Conservation (phyloP, 1,139 yeast genomes). For the Tardiomyces blankii region DNA sequence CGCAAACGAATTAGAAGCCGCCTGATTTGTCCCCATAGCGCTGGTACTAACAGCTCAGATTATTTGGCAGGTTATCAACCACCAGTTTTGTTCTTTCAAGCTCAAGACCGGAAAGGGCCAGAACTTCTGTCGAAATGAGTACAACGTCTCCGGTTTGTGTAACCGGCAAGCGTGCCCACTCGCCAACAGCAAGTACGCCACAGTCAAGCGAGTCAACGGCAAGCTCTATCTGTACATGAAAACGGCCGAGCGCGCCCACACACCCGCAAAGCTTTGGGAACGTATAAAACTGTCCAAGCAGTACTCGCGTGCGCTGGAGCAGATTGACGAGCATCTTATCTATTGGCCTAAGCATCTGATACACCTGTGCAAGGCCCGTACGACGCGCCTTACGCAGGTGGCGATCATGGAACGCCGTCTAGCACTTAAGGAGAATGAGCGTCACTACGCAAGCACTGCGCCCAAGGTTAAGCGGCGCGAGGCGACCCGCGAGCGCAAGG, state of each 20-base stretch:
- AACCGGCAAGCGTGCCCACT: constrained; percentile 89
- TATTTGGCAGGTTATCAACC: constrained; percentile 86
- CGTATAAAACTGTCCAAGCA: constrained; percentile 81
- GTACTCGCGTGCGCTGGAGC: constrained; percentile 75
- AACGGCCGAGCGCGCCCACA: constrained; percentile 94
- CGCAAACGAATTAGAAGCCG: neutral
- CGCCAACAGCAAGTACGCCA: constrained; percentile 93
- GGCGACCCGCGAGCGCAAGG: constrained; percentile 88
- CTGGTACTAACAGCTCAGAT: constrained; percentile 5
- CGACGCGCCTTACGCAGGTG: constrained; percentile 89
- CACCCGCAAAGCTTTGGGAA: constrained; percentile 91
- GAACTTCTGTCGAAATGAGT: constrained; percentile 78
- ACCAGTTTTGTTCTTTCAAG: constrained; percentile 83
- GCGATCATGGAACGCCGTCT: constrained; percentile 93
- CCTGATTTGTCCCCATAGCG: neutral
- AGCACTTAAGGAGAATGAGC: constrained; percentile 83
- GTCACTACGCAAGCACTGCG: constrained; percentile 84
- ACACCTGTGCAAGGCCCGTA: constrained; percentile 91
- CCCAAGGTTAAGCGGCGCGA: constrained; percentile 94
- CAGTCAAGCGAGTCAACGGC: constrained; percentile 84
- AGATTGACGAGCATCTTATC: constrained; percentile 73
- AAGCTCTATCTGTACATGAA: constrained; percentile 86
- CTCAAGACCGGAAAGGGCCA: constrained; percentile 71
- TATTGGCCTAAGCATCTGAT: constrained; percentile 91
- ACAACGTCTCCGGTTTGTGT: constrained; percentile 83